Base-by-base conservation (phyloP, 2,329 filamentous ascomycete species). In the Phaeoacremonium minimum region DNA sequence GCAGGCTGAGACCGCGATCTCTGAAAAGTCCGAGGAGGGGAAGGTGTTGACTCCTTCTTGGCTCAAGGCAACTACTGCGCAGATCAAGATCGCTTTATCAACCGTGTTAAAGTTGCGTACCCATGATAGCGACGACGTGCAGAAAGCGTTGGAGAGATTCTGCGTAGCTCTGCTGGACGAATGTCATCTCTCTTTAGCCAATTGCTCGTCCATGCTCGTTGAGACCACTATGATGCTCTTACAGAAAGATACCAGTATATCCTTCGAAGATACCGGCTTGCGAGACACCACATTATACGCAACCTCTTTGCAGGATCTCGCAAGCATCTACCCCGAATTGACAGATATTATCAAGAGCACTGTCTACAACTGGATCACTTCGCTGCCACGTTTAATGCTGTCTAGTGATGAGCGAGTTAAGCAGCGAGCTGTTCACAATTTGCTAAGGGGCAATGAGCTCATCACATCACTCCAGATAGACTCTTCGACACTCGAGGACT, bases 341-440 rank as follows among this genome's bases (percentile, higher is more conserved):
- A 56, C 67, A 7, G 73, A 79, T 6, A 57, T 72, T 8, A 59
- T 87, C 11, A 80, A 87, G 48, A 75, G 72, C 18, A 83, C 77
- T 1, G 70, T 94, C 1, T 85, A 91, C 56, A 81, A 80, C 35
- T 96, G 90, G 89, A 75, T 90, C 16, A 77, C 79, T 3, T 83
- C 87, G 28, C 73, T 98, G 14, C 83, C 91, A 5, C 77, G 89
- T 13, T 62, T 87, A 12, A 90, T 96, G 80, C 87, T 91, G 55
- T 78, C 81, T 7, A 84, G 81, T 46, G 89, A 97, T 49, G 88
- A 95, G 47, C 71, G 71, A n/a, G 68, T 74, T 18, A 95, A 94
- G 56, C 73, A 80, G 43, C 73, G 75, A 37, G 80, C 83, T 3
- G 74, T 97, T 17, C 73, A 75, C 18, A 87, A 91, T 44, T 73